phyloP scores from a whole-genome alignment of 805 yeast genomes.

The Yamadazyma olivae region DNA sequence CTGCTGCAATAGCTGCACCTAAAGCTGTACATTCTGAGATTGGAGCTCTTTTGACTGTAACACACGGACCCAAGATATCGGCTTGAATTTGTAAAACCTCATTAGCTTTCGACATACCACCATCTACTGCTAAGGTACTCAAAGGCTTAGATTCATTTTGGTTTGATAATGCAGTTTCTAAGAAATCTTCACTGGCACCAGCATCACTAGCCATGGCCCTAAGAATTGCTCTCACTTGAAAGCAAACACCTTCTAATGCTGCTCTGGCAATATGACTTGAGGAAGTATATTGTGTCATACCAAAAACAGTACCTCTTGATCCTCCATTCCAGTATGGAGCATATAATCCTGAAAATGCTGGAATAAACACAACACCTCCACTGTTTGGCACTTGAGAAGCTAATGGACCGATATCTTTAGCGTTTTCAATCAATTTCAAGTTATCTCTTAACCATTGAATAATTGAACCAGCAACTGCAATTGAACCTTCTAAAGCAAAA shows the following conservation, averaged over 20 bases:
- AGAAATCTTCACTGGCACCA: conserved; percentile 56
- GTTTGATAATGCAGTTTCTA: conserved; percentile 49
- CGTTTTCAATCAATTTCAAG: conserved; percentile 72
- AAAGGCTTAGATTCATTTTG: conserved; percentile 46
- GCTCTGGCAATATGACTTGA: conserved; percentile 91
- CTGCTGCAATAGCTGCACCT: conserved; percentile 97
- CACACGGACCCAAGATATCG: conserved; percentile 85
- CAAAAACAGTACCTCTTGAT: conserved; percentile 89
- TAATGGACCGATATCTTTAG: conserved; percentile 87
- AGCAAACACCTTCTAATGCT: conserved; percentile 92
- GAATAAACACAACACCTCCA: conserved; percentile 92
- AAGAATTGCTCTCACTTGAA: conserved; percentile 86
- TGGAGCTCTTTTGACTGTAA: conserved; percentile 73
- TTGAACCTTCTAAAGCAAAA: conserved; percentile 91
- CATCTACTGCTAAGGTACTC: conserved; percentile 74
- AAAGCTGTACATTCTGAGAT: conserved; percentile 90
- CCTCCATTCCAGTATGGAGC: conserved; percentile 96
- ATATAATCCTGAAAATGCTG: conserved; percentile 90
- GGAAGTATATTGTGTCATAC: conserved; percentile 90
- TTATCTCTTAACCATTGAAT: conserved; percentile 94
- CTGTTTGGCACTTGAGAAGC: conserved; percentile 78
- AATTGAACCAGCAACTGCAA: conserved; percentile 93
- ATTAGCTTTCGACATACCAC: conserved; percentile 90
- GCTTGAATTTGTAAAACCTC: conserved; percentile 94
- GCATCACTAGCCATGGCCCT: conserved; percentile 88